Conservation (phyloP, 2,329 filamentous ascomycete species). For the Trichophaea hybrida region DNA sequence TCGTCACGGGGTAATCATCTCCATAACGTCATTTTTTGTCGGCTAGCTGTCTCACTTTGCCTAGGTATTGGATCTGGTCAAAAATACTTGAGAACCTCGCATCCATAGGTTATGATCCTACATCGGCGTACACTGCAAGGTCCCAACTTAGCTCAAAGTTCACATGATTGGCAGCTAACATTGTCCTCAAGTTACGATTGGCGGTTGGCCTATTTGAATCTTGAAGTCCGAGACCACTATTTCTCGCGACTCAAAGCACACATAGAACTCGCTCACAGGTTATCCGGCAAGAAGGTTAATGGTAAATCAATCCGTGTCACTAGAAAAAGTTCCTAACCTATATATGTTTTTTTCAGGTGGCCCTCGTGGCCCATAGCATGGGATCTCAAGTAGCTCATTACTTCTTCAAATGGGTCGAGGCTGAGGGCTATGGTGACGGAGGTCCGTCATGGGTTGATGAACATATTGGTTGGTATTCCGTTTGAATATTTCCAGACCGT, state of each 20-base stretch:
- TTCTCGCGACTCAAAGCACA: constrained; percentile 79
- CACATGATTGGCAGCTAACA: too few relatives aligned
- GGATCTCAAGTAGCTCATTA: constrained; percentile 88
- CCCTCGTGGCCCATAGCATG: constrained; percentile 90
- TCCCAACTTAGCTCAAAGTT: too few relatives aligned
- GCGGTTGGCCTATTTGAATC: constrained; percentile 77
- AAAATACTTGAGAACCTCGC: constrained; percentile 86
- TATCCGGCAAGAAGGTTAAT: constrained; percentile 56
- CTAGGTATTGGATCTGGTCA: constrained; percentile 72
- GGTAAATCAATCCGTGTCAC: neutral
- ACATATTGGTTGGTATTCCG: constrained; percentile 44
- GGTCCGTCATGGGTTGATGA: constrained; percentile 80
- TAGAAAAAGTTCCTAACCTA: neutral
- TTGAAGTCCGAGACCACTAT: constrained; percentile 83
- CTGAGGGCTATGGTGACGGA: constrained; percentile 60
- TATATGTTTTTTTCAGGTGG: constrained; percentile 28
- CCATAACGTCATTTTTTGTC: neutral
- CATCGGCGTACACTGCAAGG: constrained; percentile 51
- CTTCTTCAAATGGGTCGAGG: constrained; percentile 64
- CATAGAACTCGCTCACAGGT: constrained; percentile 67
- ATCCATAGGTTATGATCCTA: constrained; percentile 87
- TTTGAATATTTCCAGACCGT: neutral
- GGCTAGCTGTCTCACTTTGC: constrained; percentile 34
- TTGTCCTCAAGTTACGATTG: constrained; percentile 51
- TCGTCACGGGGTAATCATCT: constrained; percentile 45